Evolutionary conservation across 495 filamentous ascomycete species (phyloP), one percentile per base, ranked within the genome.

Genomic region (Xanthoparmelia taractica): DNA sequence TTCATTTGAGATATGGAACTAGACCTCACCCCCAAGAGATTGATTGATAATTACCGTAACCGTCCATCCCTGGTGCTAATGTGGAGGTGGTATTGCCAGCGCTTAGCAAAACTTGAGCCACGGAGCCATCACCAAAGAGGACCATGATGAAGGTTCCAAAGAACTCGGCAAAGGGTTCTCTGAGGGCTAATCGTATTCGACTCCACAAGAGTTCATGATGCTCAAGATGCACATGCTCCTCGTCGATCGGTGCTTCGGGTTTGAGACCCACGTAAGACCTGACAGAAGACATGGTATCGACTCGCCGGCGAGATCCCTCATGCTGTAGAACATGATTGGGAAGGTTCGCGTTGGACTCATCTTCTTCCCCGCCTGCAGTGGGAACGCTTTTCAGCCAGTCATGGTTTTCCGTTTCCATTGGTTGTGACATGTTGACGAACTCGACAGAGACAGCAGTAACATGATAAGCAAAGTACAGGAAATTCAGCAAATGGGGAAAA

Each of bases 81-180:
- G 20, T 67, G 4, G 4, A 8, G 3, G 41, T 40, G 11, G 60
- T 43, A 37, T 69, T 45, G 23, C 68, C 64, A 68, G 70, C 64
- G 61, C 79, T 83, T 34, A 87, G 76, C 0, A 80, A 64, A 0
- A 85, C 84, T 64, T 86, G 84, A 0, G 84, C 84, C 34, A 87
- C 79, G 37, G 60, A 62, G 50, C 50, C 85, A 64, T 87, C 76
- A 34, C 85, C 85, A 70, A 87, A 87, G 29, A 87, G 71, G 58
- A 87, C 74, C 63, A 87, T 57, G 25, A 86, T 82, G 77, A 86
- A 80, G 0, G 79, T 83, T 2, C 85, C 85, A 57, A 84, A 80
- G 73, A 87, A 86, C 58, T 88, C 85, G 0, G 84, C 79, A 56
- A 85, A 78, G 0, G 82, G 82, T 57, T 85, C 83, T 56, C 78